These are phyloP conservation scores for Verticillium zaregamsianum DNA, from an alignment of 2,329 filamentous ascomycete species.

Conservation along the genomic window DNA sequence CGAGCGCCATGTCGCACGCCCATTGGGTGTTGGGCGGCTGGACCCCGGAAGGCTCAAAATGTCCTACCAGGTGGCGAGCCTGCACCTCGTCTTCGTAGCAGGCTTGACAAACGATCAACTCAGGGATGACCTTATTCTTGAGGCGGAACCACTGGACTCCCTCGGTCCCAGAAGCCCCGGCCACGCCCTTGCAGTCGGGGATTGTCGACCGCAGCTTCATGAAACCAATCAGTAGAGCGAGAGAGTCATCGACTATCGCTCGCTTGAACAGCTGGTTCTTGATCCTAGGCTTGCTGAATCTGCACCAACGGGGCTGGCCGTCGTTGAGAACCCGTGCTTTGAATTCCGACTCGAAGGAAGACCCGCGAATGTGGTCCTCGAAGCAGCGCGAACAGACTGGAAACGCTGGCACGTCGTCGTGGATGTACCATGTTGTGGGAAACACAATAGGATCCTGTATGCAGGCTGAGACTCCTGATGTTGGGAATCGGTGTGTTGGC, in stretches of 20 bases:
- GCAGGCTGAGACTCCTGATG: constrained; percentile 20
- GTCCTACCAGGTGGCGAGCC: constrained; percentile 21
- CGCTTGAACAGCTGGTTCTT: constrained; percentile 24
- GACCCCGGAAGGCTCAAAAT: constrained; percentile 19
- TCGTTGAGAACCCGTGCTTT: constrained; percentile 14
- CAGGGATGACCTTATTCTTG: constrained; percentile 20
- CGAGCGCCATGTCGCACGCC: constrained; percentile 28
- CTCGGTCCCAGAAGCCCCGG: constrained; percentile 14
- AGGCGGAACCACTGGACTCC: constrained; percentile 27
- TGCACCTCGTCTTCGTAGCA: constrained; percentile 30
- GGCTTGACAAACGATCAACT: constrained; percentile 32
- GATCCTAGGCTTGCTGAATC: constrained; percentile 27
- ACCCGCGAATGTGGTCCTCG: constrained; percentile 28
- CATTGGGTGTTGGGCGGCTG: constrained; percentile 24
- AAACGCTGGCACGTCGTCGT: constrained; percentile 24
- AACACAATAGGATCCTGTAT: constrained; percentile 21
- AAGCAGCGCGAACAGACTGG: constrained; percentile 34
- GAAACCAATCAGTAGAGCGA: constrained; percentile 21
- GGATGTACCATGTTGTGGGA: constrained; percentile 31
- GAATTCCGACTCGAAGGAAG: constrained; percentile 23
- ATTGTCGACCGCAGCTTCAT: constrained; percentile 21
- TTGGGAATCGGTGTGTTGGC: neutral
- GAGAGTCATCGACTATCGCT: constrained; percentile 20
- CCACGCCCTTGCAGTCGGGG: constrained; percentile 22
- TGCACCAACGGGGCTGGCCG: constrained; percentile 24